Conservation (phyloP, 2,329 filamentous ascomycete genomes). For the Trichoderma brevicompactum region DNA sequence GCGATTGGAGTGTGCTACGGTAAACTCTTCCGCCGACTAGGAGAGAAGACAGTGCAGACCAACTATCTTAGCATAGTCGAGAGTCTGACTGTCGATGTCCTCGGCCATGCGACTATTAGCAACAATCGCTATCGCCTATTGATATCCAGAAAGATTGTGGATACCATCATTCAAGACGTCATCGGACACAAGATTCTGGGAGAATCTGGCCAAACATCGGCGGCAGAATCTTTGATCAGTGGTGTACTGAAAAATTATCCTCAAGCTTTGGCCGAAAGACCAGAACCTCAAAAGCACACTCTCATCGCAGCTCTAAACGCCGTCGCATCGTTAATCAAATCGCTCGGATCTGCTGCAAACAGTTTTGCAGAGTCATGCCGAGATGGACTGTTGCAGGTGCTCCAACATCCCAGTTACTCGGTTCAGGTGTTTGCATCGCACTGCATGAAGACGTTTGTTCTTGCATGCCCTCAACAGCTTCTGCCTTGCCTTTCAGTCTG, state of each 20-base stretch:
- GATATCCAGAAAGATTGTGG: constrained; percentile 81
- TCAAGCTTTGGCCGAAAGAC: constrained; percentile 81
- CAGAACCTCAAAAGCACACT: constrained; percentile 86
- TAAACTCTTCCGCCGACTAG: constrained; percentile 75
- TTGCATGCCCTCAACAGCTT: constrained; percentile 90
- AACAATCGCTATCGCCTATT: constrained; percentile 89
- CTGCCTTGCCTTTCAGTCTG: constrained; percentile 90
- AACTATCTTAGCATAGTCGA: constrained; percentile 82
- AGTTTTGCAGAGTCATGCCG: constrained; percentile 80
- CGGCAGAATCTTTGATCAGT: constrained; percentile 81
- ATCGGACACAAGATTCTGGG: constrained; percentile 81
- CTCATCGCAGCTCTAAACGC: constrained; percentile 80
- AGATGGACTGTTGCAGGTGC: constrained; percentile 84
- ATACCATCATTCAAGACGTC: constrained; percentile 81
- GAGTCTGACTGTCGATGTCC: constrained; percentile 77
- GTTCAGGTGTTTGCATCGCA: constrained; percentile 89
- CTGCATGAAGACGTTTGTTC: constrained; percentile 83
- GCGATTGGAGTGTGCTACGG: constrained; percentile 88
- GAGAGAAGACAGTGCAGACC: constrained; percentile 79
- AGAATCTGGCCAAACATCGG: constrained; percentile 84
- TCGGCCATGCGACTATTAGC: constrained; percentile 74
- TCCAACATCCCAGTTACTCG: constrained; percentile 94
- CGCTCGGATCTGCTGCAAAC: constrained; percentile 80
- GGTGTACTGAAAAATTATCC: constrained; percentile 93
- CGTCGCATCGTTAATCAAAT: constrained; percentile 75